phyloP scores from a whole-genome alignment of 2,329 filamentous ascomycete species.

The Aspergillus sp. region DNA sequence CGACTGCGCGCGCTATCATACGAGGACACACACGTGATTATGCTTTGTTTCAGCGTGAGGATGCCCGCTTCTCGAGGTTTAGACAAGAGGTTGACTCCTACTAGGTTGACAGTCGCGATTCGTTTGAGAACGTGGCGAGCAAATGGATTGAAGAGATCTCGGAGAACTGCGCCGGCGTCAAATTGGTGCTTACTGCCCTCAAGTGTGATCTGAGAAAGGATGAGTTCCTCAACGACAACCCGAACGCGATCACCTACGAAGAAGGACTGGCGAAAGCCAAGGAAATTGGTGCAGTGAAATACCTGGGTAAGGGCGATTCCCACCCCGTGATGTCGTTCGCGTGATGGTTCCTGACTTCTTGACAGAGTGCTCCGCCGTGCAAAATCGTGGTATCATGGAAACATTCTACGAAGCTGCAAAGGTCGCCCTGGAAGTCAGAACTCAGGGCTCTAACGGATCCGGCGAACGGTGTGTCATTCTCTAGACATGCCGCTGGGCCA shows the following conservation, averaged over 20 bases:
- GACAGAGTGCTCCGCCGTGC: conserved; percentile 95
- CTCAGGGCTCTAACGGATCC: conserved; percentile 37
- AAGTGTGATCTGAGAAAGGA: conserved; percentile 94
- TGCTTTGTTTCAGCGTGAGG: conserved; percentile 89
- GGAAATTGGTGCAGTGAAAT: conserved; percentile 87
- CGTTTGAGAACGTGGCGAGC: conserved; percentile 95
- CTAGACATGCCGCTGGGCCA: conserved; percentile 21
- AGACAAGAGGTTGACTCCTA: background rate
- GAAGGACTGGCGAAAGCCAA: conserved; percentile 88
- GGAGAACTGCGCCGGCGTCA: conserved; percentile 94
- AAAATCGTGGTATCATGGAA: conserved; percentile 96
- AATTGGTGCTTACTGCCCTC: conserved; percentile 89
- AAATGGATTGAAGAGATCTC: conserved; percentile 99
- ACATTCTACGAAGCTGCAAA: conserved; percentile 97
- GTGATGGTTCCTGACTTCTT: conserved; percentile 1
- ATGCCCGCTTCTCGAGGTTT: background rate
- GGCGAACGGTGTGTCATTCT: conserved; percentile 39
- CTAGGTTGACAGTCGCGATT: conserved; percentile 87
- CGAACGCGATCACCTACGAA: conserved; percentile 75
- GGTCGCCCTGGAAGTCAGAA: conserved; percentile 69
- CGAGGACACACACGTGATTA: conserved; percentile 96
- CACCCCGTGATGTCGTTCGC: background rate
- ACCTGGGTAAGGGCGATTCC: conserved; percentile 64
- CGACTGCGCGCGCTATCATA: conserved; percentile 92
- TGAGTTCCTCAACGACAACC: conserved; percentile 69